A percentile compares a stretch with the other conserved stretches of the same genome.
These are phyloP conservation scores for Xanthoconium separans DNA, from an alignment of 1,284 basidiomycete genomes.

Conservation along the genomic window DNA sequence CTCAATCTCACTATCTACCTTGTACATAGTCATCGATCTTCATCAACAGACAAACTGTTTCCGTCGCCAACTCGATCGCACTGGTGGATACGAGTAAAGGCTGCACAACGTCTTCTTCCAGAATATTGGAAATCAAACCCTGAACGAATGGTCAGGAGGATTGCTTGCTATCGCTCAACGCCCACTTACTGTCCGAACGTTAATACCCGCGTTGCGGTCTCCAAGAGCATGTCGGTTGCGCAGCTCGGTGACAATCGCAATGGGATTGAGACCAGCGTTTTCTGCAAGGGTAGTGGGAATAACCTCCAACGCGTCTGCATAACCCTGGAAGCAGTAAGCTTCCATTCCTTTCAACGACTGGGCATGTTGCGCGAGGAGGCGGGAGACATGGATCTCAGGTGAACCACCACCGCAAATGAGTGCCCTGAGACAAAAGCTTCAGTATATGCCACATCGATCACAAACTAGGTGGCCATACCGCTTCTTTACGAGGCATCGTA, in stretches of 20 bases:
- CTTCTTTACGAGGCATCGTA: slow-evolving; percentile 98
- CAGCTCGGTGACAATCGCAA: slow-evolving; percentile 97
- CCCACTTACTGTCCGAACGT: slow-evolving; percentile 83
- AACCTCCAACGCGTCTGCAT: slow-evolving; percentile 96
- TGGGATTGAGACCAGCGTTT: slow-evolving; percentile 98
- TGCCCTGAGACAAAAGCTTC: slow-evolving; percentile 53
- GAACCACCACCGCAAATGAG: slow-evolving; percentile 97
- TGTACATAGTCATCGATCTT: slow-evolving; percentile 97
- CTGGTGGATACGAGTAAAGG: slow-evolving; percentile 95
- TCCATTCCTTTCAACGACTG: slow-evolving; percentile 98
- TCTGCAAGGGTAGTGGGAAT: slow-evolving; percentile 98
- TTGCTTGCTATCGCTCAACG: not conserved
- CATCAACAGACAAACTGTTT: slow-evolving; percentile 95
- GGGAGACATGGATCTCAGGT: slow-evolving; percentile 98
- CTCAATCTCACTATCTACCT: slow-evolving; percentile 47
- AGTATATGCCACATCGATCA: slow-evolving; percentile 1
- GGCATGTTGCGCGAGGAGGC: slow-evolving; percentile 87
- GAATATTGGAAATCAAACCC: slow-evolving; percentile 95
- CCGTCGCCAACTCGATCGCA: slow-evolving; percentile 93
- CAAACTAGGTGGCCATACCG: slow-evolving; percentile 42
- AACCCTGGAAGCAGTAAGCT: slow-evolving; percentile 98
- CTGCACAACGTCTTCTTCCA: slow-evolving; percentile 97
- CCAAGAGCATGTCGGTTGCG: slow-evolving; percentile 96
- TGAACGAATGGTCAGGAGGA: slow-evolving; percentile 32
- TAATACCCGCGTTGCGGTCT: slow-evolving; percentile 95